Conservation (phyloP, 2,329 filamentous ascomycete species). For the Zymoseptoria ardabiliae region DNA sequence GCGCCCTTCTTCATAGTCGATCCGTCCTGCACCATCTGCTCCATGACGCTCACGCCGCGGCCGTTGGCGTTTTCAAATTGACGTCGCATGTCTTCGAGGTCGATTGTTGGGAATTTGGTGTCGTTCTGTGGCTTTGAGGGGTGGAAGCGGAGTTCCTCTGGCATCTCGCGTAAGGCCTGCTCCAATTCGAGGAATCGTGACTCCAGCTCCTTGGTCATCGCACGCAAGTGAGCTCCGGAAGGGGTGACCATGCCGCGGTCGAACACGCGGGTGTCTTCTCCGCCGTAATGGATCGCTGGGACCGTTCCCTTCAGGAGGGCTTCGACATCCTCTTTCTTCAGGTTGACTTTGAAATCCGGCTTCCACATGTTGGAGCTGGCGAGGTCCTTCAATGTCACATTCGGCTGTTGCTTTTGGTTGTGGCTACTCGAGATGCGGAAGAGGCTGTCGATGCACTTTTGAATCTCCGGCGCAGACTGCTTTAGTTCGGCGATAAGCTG, state of each 20-base stretch:
- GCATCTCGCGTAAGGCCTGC: slow-evolving; percentile 42
- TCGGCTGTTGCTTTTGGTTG: slow-evolving; percentile 25
- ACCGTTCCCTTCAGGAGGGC: slow-evolving; percentile 50
- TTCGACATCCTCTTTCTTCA: slow-evolving; percentile 36
- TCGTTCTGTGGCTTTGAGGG: slow-evolving; percentile 27
- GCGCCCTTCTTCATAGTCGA: slow-evolving; percentile 29
- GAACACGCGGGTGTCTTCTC: slow-evolving; percentile 36
- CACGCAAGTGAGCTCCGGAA: slow-evolving; percentile 68
- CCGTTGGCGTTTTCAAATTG: slow-evolving; percentile 22
- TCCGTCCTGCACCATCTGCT: slow-evolving; percentile 33
- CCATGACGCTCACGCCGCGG: slow-evolving; percentile 31
- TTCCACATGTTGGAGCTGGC: slow-evolving; percentile 22
- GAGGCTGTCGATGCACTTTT: slow-evolving; percentile 28
- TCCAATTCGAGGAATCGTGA: slow-evolving; percentile 64
- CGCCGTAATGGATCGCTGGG: slow-evolving; percentile 36
- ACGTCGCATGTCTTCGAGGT: slow-evolving; percentile 25
- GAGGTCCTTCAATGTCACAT: slow-evolving; percentile 24
- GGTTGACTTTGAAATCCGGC: slow-evolving; percentile 26
- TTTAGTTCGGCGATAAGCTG: slow-evolving; percentile 28
- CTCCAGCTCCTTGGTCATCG: slow-evolving; percentile 62
- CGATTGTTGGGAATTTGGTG: slow-evolving; percentile 24
- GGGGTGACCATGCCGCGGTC: slow-evolving; percentile 64
- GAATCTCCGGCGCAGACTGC: slow-evolving; percentile 23
- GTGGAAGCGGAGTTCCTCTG: slow-evolving; percentile 23
- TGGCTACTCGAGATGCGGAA: slow-evolving; percentile 25